Evolutionary conservation across 345 rosid genomes (phyloP), one percentile per base, ranked within the genome.

Genomic region (Eucalyptus pauciflora): DNA sequence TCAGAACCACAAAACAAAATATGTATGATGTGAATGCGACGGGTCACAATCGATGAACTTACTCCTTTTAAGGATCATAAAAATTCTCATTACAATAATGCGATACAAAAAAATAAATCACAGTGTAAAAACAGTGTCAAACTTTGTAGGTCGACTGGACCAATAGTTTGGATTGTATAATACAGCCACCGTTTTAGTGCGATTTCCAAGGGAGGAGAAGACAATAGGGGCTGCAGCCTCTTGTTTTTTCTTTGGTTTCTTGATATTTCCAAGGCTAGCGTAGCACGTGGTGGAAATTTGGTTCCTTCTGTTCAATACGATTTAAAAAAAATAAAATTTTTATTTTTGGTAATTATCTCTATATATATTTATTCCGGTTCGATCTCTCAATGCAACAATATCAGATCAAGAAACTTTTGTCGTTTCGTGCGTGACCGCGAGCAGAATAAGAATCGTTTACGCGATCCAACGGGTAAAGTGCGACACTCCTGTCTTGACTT

Each of bases 21-120:
- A n/a, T 5, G 7, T n/a, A 29, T 4, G 2, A 8, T 33, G 2
- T 16, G 12, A 31, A 15, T 17, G 8, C 22, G 20, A 15, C 22
- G 0, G 0, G 41, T 67, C 41, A 7, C 22, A 17, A 67, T 4
- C 11, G 0, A 2, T 52, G 6, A 16, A 8, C 41, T 67, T 8
- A 3, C 10, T 67, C 3, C 22, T 31, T 31, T 33, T 33, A 67
- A 67, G 10, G 22, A 31, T 33, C 11, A 15, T 67, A 67, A 33
- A 67, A 15, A 67, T 67, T 33, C 11, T n/a, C 41, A 5, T 62
- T 9, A 71, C 7, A 37, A 76, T 1, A 11, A 43, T 20, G 46
- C 2, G 27, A 10, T 10, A 3, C 5, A 71, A 4, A 37, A 37
- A 1, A 37, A 37, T 8, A n/a, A 64, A n/a, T 64, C 41, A 15